Evolutionary conservation across 352 stramenopile genomes (phyloP).

Genomic region (Globisporangium apiculatum): DNA sequence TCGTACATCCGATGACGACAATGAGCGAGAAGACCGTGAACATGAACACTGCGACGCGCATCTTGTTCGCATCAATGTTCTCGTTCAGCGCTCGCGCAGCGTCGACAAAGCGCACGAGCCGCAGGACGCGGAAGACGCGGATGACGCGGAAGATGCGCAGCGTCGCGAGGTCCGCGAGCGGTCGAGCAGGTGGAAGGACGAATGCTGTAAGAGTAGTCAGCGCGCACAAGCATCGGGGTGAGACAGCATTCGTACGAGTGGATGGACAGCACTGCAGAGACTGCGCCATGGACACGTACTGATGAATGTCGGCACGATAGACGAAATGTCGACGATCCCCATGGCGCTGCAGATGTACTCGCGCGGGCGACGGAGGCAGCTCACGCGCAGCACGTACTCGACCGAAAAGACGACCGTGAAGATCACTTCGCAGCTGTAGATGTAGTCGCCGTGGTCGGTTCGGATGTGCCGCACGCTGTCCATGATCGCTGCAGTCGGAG

Average conservation of each 20-base stretch:
- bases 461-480: slow-evolving; percentile 64
- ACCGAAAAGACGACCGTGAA: slow-evolving; percentile 42
- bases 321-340: slow-evolving; percentile 45
- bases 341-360: slow-evolving; percentile 46
- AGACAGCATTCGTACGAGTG: too few species aligned
- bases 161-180: slow-evolving; percentile 56
- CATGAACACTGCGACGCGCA: slow-evolving; percentile 72
- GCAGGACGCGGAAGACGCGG: slow-evolving; percentile 68
- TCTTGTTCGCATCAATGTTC: slow-evolving; percentile 78
- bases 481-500: slow-evolving; percentile 23
- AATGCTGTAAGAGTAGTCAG: slow-evolving; percentile 22
- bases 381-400: slow-evolving; percentile 33
- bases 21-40: slow-evolving; percentile 71
- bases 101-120: slow-evolving; percentile 67
- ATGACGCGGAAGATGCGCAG: slow-evolving; percentile 77
- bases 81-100: slow-evolving; percentile 55
- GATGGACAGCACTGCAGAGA: neutral
- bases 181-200: slow-evolving; percentile 40
- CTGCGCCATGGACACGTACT: slow-evolving; percentile 14
- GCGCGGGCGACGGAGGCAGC: slow-evolving; percentile 25
- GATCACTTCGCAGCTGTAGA: slow-evolving; percentile 28
- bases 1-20: slow-evolving; percentile 72
- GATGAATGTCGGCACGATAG: slow-evolving; percentile 41
- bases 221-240: neutral
- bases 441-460: slow-evolving; percentile 23